Conservation (phyloP, 2,329 filamentous ascomycete species). For the Aspergillus flavus region DNA sequence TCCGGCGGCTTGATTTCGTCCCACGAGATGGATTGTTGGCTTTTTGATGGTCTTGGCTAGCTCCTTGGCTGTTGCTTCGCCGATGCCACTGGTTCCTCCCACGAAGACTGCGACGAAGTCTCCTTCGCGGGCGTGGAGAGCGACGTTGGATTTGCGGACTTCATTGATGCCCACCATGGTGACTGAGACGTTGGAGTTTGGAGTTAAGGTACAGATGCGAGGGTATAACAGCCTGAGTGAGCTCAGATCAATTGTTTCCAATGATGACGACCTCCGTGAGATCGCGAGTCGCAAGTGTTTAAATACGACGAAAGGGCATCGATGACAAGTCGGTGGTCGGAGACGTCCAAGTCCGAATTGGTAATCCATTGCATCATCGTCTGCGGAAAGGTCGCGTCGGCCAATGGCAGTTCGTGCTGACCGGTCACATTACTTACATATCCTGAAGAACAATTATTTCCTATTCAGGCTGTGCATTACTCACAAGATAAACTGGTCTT, state of each 20-base stretch:
- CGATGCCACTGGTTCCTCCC: slow-evolving; percentile 56
- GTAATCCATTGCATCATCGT: background rate
- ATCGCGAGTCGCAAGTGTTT: no score
- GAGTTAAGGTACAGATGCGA: background rate
- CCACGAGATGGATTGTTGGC: slow-evolving; percentile 53
- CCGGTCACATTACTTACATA: background rate
- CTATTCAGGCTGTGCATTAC: background rate
- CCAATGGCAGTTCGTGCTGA: background rate
- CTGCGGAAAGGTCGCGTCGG: background rate
- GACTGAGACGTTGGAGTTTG: background rate
- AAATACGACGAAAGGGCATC: no score
- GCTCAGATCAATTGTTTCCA: background rate
- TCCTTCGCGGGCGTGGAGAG: slow-evolving; percentile 32
- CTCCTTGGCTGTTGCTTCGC: slow-evolving; percentile 50
- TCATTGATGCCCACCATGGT: slow-evolving; percentile 15
- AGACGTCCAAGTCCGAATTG: background rate
- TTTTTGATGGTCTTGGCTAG: slow-evolving; percentile 46
- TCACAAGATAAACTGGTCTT: background rate
- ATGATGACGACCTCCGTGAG: background rate
- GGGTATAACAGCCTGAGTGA: background rate
- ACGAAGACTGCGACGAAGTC: slow-evolving; percentile 54
- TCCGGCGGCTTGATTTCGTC: slow-evolving; percentile 43
- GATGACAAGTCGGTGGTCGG: background rate
- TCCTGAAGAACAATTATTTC: background rate
- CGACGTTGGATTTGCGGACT: slow-evolving; percentile 16